These are phyloP conservation scores for Pseudisothecium myosuroides DNA, from an alignment of 225 moss, liverwort and hornwort species.

Conservation along the genomic window DNA sequence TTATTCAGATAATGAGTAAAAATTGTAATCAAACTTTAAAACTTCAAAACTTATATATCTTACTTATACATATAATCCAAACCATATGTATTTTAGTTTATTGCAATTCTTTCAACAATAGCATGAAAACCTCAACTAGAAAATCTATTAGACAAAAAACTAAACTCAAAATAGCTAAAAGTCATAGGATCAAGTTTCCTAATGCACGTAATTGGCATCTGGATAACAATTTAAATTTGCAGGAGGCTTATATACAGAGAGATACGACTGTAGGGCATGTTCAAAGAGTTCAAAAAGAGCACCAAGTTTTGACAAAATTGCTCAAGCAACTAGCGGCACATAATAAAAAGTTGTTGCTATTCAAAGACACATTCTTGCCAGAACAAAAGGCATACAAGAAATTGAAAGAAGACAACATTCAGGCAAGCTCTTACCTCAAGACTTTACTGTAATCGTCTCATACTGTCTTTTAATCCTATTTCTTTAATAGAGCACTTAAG, in stretches of 20 bases:
- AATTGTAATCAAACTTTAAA: not conserved
- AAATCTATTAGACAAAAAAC: not conserved
- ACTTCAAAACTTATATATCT: no score
- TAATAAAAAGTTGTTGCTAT: not conserved
- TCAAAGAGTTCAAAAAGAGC: not conserved
- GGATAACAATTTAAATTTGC: not conserved
- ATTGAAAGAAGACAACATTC: not conserved
- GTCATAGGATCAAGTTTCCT: no score
- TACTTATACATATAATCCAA: not conserved
- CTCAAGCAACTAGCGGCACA: not conserved
- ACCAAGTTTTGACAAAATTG: not conserved
- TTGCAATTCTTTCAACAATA: not conserved
- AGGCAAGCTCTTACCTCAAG: not conserved
- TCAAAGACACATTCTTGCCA: not conserved
- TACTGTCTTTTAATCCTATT: not conserved
- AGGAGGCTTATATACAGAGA: constrained; percentile 6
- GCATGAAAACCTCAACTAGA: no score
- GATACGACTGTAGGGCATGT: not conserved
- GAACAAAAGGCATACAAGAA: not conserved
- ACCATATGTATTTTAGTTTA: not conserved
- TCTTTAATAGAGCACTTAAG: no score
- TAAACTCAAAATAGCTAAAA: not conserved
- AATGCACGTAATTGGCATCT: not conserved
- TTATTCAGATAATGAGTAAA: not conserved
- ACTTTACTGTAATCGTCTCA: not conserved